phyloP scores from a whole-genome alignment of 2,329 filamentous ascomycete genomes.

The Penicillium sp. region DNA sequence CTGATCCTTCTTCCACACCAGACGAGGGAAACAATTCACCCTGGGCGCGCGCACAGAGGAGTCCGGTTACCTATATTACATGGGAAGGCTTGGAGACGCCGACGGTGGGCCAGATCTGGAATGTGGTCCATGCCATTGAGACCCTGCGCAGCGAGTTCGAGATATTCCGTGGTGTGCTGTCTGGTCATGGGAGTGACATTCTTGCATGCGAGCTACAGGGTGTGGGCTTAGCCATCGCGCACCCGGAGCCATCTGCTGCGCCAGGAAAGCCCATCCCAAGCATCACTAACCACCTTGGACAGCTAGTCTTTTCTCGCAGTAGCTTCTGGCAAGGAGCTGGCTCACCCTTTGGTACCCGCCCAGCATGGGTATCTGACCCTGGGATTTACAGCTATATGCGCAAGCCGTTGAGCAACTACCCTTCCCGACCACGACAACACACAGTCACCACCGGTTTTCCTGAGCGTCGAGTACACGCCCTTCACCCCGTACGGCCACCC shows the following conservation, averaged over 20 bases:
- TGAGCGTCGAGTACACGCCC: slow-evolving; percentile 52
- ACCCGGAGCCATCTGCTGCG: slow-evolving; percentile 39
- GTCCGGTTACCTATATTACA: slow-evolving; percentile 31
- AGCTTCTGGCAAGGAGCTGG: slow-evolving; percentile 68
- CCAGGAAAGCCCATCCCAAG: slow-evolving; percentile 38
- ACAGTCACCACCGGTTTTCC: slow-evolving; percentile 49
- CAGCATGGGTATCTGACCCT: slow-evolving; percentile 57
- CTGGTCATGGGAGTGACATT: slow-evolving; percentile 27
- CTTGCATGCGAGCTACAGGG: slow-evolving; percentile 32
- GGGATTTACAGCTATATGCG: slow-evolving; percentile 20
- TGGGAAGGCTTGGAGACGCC: slow-evolving; percentile 34
- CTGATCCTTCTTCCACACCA: slow-evolving; percentile 20
- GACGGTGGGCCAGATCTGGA: slow-evolving; percentile 41
- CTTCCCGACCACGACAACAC: slow-evolving; percentile 26
- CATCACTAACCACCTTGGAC: slow-evolving; percentile 35
- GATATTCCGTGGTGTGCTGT: slow-evolving; percentile 34
- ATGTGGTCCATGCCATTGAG: slow-evolving; percentile 39
- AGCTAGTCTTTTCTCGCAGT: slow-evolving; percentile 50
- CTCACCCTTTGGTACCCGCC: slow-evolving; percentile 62
- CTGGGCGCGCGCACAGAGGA: slow-evolving; percentile 38
- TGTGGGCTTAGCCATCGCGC: slow-evolving; percentile 44
- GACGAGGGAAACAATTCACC: slow-evolving; percentile 37
- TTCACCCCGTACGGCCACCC: slow-evolving; percentile 66
- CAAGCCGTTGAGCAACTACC: slow-evolving; percentile 22
- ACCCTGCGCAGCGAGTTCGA: slow-evolving; percentile 33